phyloP scores from a whole-genome alignment of 371 early-diverging fungal species.

The Apophysomyces elegans region DNA sequence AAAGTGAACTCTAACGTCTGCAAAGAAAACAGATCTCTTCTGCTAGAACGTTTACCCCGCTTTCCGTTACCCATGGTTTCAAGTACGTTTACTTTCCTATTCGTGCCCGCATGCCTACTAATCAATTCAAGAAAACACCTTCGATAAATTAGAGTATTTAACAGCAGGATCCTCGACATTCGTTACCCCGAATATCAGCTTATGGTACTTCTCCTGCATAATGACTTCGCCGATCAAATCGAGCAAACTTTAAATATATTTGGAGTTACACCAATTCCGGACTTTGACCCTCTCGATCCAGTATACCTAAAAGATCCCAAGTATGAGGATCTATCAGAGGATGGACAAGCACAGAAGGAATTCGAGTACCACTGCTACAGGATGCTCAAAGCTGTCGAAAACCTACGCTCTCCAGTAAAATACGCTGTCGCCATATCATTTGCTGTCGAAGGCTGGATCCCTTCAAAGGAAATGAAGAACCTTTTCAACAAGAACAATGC shows the following conservation, averaged over 20 bases:
- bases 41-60: slow-evolving; percentile 13
- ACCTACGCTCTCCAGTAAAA: background rate
- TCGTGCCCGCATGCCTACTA: background rate
- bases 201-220: slow-evolving; percentile 10
- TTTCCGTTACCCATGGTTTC: slow-evolving; percentile 17
- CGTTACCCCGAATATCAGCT: slow-evolving; percentile 15
- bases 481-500: no score
- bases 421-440: background rate
- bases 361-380: background rate
- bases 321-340: background rate
- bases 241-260: no score
- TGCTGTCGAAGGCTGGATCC: no score
- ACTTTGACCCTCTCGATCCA: background rate
- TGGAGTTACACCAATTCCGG: no score
- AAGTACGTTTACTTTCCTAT: background rate
- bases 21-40: slow-evolving; percentile 3
- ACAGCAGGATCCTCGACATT: slow-evolving; percentile 16
- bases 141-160: background rate
- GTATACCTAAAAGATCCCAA: background rate
- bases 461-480: no score
- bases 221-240: slow-evolving; percentile 10
- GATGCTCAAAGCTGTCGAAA: background rate
- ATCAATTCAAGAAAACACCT: background rate
- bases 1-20: background rate
- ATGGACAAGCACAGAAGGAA: background rate